phyloP scores from a whole-genome alignment of 78 protist genomes.

The Paulinella micropora region DNA sequence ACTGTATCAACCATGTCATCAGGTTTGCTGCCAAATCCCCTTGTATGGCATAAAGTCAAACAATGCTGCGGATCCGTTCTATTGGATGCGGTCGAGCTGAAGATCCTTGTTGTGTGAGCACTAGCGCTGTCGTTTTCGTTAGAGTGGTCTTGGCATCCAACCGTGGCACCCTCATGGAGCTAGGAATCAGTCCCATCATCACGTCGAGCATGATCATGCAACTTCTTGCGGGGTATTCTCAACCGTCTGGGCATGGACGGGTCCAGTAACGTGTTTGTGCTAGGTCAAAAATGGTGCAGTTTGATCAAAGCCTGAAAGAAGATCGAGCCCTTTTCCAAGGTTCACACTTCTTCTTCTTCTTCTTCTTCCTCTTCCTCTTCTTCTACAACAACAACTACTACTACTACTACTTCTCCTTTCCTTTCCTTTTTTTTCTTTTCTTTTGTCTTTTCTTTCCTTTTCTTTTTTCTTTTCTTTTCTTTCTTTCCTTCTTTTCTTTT shows the following conservation, averaged over 20 bases:
- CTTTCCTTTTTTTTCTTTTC: neutral
- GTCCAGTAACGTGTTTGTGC: too few species aligned
- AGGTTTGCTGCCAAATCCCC: constrained; percentile 95
- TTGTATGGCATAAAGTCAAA: constrained; percentile 77
- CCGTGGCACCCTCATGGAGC: constrained; percentile 99
- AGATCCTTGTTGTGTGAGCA: too few species aligned
- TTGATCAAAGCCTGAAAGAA: constrained; percentile 71
- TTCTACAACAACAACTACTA: too few species aligned
- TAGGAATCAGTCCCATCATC: constrained; percentile 89
- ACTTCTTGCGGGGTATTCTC: constrained; percentile 78
- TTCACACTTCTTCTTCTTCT: too few species aligned
- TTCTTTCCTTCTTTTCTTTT: neutral
- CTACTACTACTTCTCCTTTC: too few species aligned
- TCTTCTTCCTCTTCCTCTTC: too few species aligned
- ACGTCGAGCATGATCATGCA: constrained; percentile 58
- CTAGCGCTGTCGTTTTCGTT: too few species aligned
- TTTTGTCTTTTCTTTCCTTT: too few species aligned
- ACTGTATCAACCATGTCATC: too few species aligned
- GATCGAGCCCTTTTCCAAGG: constrained; percentile 47
- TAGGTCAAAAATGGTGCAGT: constrained; percentile 87
- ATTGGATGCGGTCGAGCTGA: constrained; percentile 99
- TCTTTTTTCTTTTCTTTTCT: neutral
- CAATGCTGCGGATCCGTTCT: constrained; percentile 81
- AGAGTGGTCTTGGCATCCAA: constrained; percentile 95
- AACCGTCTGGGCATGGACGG: too few species aligned